A percentile compares a stretch with the other conserved stretches of the same genome.
phyloP scores from a whole-genome alignment of 1,284 basidiomycete species.

The Bondarzewia mesenterica region DNA sequence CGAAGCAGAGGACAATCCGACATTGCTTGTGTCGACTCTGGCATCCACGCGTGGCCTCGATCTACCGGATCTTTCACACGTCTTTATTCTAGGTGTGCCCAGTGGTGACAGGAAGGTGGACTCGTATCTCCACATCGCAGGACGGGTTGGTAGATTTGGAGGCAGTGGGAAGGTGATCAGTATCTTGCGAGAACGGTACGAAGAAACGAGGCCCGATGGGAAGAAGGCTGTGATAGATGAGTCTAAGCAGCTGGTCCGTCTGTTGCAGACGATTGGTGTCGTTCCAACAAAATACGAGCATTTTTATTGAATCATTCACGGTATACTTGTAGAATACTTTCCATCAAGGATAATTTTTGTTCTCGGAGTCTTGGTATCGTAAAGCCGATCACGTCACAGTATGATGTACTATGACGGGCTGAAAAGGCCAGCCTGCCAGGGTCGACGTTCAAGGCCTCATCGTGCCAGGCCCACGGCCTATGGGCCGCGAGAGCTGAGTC shows the following conservation, averaged over 20 bases:
- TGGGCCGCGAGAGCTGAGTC: too few species aligned
- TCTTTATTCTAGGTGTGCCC: conserved; percentile 61
- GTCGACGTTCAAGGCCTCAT: too few species aligned
- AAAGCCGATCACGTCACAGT: too few species aligned
- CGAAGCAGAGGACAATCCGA: conserved; percentile 39
- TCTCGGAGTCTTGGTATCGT: too few species aligned
- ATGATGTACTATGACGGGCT: too few species aligned
- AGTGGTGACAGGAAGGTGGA: conserved; percentile 40
- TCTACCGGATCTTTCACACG: conserved; percentile 60
- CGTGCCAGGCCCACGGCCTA: too few species aligned
- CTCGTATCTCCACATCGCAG: conserved; percentile 62
- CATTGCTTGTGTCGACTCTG: conserved; percentile 57
- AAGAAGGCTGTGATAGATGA: conserved; percentile 26
- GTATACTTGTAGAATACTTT: too few species aligned
- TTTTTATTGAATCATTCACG: conserved; percentile 30
- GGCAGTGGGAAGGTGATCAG: conserved; percentile 54
- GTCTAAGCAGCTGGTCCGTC: conserved; percentile 32
- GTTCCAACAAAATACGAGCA: conserved; percentile 26
- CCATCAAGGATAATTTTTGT: too few species aligned
- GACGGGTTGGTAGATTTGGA: conserved; percentile 70
- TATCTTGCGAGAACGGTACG: conserved; percentile 32
- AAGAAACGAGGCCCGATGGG: conserved; percentile 20
- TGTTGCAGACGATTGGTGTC: conserved; percentile 40
- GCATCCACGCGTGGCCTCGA: conserved; percentile 67
- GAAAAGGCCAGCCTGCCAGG: too few species aligned